phyloP scores from a whole-genome alignment of 164 flowering plant genomes.

The Litsea cubeba region DNA sequence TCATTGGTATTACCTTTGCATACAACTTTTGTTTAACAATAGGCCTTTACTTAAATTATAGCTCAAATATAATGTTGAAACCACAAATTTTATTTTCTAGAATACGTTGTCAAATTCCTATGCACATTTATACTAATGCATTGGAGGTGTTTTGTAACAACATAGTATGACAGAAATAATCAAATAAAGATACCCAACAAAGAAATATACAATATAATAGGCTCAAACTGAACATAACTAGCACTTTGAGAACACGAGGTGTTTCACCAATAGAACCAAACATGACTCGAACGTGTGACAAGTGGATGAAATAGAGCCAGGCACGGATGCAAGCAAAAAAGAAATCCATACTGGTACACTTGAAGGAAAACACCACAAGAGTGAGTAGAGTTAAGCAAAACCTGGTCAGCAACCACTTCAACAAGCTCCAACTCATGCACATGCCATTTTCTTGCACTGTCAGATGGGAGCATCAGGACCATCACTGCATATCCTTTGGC shows the following conservation, averaged over 20 bases:
- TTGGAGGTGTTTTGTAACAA: too few relatives aligned
- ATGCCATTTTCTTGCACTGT: conserved; percentile 59
- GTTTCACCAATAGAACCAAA: neutral
- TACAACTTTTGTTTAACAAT: too few relatives aligned
- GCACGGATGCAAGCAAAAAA: neutral
- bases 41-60: too few relatives aligned
- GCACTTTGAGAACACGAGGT: neutral
- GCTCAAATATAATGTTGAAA: too few relatives aligned
- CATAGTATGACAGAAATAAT: too few relatives aligned
- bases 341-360: neutral
- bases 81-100: too few relatives aligned
- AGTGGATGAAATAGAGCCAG: neutral
- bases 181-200: too few relatives aligned
- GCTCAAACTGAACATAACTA: neutral
- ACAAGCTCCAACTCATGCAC: conserved; percentile 78
- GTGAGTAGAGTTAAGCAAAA: conserved; percentile 6
- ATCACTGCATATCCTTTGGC: conserved; percentile 61
- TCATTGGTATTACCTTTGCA: too few relatives aligned
- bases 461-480: conserved; percentile 62
- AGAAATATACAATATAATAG: too few relatives aligned
- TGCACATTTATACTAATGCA: too few relatives aligned
- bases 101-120: too few relatives aligned
- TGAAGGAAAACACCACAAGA: neutral
- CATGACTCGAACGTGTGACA: neutral
- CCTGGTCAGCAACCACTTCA: conserved; percentile 86